Evolutionary conservation across 129 eudicot species (phyloP).

Genomic region (Kitagawia praeruptora): DNA sequence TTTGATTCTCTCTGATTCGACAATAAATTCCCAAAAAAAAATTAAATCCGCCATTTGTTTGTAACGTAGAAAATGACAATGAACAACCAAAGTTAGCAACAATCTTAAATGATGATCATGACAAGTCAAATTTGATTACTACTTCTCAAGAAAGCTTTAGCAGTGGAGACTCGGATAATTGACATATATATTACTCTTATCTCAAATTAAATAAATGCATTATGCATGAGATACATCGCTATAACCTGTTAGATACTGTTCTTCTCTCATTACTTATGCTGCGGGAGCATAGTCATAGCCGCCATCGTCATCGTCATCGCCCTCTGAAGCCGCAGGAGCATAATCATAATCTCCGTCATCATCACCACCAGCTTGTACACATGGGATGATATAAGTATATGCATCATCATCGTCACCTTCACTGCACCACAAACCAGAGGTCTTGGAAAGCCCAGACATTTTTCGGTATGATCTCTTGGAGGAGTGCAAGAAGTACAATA

Average conservation of each 20-base stretch:
- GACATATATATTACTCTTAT: no score
- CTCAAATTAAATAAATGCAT: no score
- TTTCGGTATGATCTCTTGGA: background rate
- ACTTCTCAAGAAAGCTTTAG: no score
- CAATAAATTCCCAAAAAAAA: no score
- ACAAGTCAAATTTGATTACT: no score
- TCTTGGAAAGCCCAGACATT: background rate
- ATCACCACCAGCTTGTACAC: background rate
- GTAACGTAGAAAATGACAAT: no score
- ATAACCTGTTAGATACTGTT: background rate
- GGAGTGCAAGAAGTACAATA: background rate
- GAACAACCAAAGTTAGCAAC: no score
- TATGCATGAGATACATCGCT: background rate
- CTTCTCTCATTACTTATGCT: background rate
- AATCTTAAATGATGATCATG: no score
- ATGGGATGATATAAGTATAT: background rate
- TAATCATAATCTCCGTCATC: background rate
- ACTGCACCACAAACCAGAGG: background rate
- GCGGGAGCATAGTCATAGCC: conserved; percentile 9
- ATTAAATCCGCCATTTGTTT: no score
- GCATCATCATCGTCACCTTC: background rate
- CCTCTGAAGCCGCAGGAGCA: conserved; percentile 3
- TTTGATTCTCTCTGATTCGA: no score
- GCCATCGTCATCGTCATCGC: background rate
- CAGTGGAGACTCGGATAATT: no score